Evolutionary conservation across 2,329 filamentous ascomycete species (phyloP), one percentile per base, ranked within the genome.

Genomic region (Stachybotrys chlorohalonatus): DNA sequence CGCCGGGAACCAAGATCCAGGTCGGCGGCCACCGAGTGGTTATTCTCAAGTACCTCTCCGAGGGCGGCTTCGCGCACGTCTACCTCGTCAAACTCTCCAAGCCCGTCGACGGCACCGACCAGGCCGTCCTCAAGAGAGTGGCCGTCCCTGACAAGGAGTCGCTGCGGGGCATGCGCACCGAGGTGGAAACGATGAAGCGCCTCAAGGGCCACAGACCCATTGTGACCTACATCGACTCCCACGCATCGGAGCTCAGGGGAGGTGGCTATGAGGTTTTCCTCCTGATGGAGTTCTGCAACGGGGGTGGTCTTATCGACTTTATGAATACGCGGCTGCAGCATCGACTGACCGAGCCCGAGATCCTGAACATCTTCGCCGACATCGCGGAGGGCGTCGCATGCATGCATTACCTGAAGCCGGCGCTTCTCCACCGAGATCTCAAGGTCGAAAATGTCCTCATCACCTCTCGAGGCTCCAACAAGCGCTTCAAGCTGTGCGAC

Each of bases 161-260:
- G 56, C 78, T 99, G 73, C 89, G 90, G 59, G 92, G 89, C 71
- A 97, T 99, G 94, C 86, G 94, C 71, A 97, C 86, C 62, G 94
- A 99, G 78, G 94, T 99, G 63, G 94, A 99, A 76, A 99, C 94
- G 13, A 99, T 99, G 94, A 99, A 99, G 84, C 92, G 94, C 73
- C 81, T 99, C 64, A 96, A 96, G 78, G 94, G 94, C 55, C 94
- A 97, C 79, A 85, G 86, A 59, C 87, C 94, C 64, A 97, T 99
- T 67, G 94, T 99, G 64, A 96, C 88, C 56, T 99, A 99, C 74
- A 92, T 97, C 70, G 94, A 99, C 76, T 97, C 93, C 61, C 94
- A 99, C 73, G 94, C 94, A 45, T 96, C 91, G 15, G 92, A 97
- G 73, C 77, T 97, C 63, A 87, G 89, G 64, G 90, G 89, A 52